These are phyloP conservation scores for Colletotrichum orchidophilum DNA, from an alignment of 2,329 filamentous ascomycete species.

Conservation along the genomic window DNA sequence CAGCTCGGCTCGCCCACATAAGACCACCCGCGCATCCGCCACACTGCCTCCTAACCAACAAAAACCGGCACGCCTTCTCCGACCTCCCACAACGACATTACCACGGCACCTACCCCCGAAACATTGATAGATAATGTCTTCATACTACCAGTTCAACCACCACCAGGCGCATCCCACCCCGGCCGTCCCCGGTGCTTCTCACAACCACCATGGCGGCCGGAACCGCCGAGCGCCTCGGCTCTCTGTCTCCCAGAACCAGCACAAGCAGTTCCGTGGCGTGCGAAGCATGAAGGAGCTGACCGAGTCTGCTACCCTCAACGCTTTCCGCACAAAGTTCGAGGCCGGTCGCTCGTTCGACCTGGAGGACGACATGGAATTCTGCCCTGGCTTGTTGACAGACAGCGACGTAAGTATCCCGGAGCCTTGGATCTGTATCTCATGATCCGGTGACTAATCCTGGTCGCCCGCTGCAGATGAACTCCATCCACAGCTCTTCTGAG, in stretches of 20 bases:
- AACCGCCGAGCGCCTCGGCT: constrained; percentile 86
- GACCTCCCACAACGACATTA: constrained; percentile 9
- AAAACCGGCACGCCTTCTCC: constrained; percentile 1
- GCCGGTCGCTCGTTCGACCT: constrained; percentile 93
- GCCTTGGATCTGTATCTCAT: not conserved
- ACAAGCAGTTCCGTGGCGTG: constrained; percentile 87
- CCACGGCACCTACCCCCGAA: not conserved
- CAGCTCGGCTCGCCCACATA: constrained; percentile 30
- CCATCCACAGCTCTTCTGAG: constrained; percentile 92
- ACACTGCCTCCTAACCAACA: constrained; percentile 28
- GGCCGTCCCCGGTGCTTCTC: constrained; percentile 64
- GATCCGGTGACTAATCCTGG: constrained; percentile 38
- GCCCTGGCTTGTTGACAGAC: constrained; percentile 90
- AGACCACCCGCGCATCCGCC: constrained; percentile 24
- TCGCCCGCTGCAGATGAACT: constrained; percentile 74
- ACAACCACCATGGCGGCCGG: constrained; percentile 85
- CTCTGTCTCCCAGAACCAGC: constrained; percentile 81
- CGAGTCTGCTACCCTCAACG: constrained; percentile 78
- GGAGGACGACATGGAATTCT: constrained; percentile 96
- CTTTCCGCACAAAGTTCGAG: constrained; percentile 89
- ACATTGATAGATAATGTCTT: constrained; percentile 61
- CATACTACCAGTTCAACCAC: constrained; percentile 70
- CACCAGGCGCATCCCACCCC: constrained; percentile 68
- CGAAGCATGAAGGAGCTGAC: constrained; percentile 87
- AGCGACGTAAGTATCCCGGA: constrained; percentile 77